Conservation (phyloP, 495 filamentous ascomycete genomes). For the Aspergillus sclerotiicarbonarius region DNA sequence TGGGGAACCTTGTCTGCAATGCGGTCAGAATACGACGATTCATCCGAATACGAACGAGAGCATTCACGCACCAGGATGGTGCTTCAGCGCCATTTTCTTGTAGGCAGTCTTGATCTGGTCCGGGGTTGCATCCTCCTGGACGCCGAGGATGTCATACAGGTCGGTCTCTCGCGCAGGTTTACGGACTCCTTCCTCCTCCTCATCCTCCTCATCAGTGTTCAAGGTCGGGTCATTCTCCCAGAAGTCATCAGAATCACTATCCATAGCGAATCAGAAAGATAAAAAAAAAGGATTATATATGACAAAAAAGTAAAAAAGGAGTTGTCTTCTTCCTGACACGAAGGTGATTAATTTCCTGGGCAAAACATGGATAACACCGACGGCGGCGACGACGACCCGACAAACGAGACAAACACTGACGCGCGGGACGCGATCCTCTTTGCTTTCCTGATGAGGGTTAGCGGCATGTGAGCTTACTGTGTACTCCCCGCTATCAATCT, state of each 20-base stretch:
- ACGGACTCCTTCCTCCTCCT: neutral
- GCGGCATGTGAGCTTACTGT: neutral
- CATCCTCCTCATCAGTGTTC: neutral
- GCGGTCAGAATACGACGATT: slow-evolving; percentile 6
- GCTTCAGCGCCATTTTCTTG: slow-evolving; percentile 79
- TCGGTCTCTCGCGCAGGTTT: no score
- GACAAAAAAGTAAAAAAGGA: no score
- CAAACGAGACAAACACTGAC: slow-evolving; percentile 12
- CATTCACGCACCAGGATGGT: slow-evolving; percentile 74
- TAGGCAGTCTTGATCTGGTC: slow-evolving; percentile 93
- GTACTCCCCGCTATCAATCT: neutral
- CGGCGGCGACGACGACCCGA: neutral
- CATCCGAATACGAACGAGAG: neutral
- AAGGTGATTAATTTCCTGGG: no score
- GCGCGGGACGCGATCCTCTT: slow-evolving; percentile 11
- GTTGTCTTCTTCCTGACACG: no score
- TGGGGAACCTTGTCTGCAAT: slow-evolving; percentile 68
- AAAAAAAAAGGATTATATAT: no score
- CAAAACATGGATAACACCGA: neutral
- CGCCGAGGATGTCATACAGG: slow-evolving; percentile 84
- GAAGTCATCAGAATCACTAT: no score
- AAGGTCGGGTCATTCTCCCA: slow-evolving; percentile 2
- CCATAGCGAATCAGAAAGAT: no score
- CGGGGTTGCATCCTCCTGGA: slow-evolving; percentile 66
- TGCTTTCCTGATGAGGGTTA: slow-evolving; percentile 14